Percentiles rank a stretch among this genome's conserved stretches.
These are phyloP conservation scores for Botryotinia narcissicola DNA, from an alignment of 2,329 filamentous ascomycete genomes.

Conservation along the genomic window DNA sequence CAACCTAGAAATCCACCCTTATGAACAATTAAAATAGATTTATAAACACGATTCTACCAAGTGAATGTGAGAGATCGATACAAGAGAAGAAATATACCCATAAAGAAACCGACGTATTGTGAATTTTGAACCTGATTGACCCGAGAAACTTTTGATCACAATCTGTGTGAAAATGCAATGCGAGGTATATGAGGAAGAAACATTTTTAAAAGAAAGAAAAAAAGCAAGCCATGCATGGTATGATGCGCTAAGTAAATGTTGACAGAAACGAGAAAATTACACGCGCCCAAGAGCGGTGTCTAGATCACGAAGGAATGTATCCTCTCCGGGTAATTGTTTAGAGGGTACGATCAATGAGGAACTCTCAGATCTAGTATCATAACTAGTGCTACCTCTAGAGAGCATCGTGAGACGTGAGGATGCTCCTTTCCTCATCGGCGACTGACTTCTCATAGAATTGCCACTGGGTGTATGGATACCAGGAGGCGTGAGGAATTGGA, in stretches of 20 bases:
- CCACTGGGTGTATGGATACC: neutral
- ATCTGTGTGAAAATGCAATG: neutral
- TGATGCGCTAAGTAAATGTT: neutral
- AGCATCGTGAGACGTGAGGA: slow-evolving; percentile 2
- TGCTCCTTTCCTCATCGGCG: neutral
- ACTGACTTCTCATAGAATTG: neutral
- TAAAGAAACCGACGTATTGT: neutral
- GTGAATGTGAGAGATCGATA: neutral
- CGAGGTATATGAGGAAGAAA: neutral
- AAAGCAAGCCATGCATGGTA: neutral
- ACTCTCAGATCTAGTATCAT: slow-evolving; percentile 13
- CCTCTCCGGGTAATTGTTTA: slow-evolving; percentile 12
- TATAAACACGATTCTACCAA: neutral
- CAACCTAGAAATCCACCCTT: neutral
- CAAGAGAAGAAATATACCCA: neutral
- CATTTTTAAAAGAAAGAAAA: neutral
- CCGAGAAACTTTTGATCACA: neutral
- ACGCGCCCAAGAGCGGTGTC: slow-evolving; percentile 11
- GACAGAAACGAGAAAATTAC: neutral
- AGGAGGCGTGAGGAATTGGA: slow-evolving; percentile 18
- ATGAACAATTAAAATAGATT: neutral
- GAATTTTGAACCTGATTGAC: neutral
- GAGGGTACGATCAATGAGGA: slow-evolving; percentile 8
- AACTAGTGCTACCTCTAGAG: slow-evolving; percentile 15
- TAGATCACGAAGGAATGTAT: slow-evolving; percentile 17